Evolutionary conservation across 805 yeast species (phyloP).

Genomic region (Spathaspora gorwiae): DNA sequence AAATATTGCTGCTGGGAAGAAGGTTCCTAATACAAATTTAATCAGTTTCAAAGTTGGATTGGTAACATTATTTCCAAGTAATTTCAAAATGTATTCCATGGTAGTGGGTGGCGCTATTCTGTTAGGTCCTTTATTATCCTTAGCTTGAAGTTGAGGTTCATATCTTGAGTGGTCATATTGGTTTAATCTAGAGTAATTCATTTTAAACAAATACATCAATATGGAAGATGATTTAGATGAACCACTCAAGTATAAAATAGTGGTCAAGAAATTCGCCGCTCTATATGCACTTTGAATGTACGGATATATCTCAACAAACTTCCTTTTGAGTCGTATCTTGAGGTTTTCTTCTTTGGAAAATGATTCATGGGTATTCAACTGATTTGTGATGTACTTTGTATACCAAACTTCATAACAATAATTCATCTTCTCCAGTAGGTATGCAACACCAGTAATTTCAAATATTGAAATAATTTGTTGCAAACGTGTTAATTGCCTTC

Average conservation of each 20-base stretch:
- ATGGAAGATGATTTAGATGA: slow-evolving; percentile 58
- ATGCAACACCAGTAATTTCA: slow-evolving; percentile 63
- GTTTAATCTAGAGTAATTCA: slow-evolving; percentile 62
- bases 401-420: slow-evolving; percentile 56
- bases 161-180: slow-evolving; percentile 44
- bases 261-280: slow-evolving; percentile 49
- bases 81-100: slow-evolving; percentile 27
- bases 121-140: slow-evolving; percentile 12
- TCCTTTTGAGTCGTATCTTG: slow-evolving; percentile 25
- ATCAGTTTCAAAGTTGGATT: slow-evolving; percentile 28
- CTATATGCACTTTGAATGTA: slow-evolving; percentile 43
- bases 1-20: slow-evolving; percentile 80
- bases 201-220: slow-evolving; percentile 54
- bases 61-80: slow-evolving; percentile 18
- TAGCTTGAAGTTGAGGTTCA: slow-evolving; percentile 12
- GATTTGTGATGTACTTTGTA: slow-evolving; percentile 54
- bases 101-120: slow-evolving; percentile 40
- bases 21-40: slow-evolving; percentile 39
- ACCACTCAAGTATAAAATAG: slow-evolving; percentile 66
- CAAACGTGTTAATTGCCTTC: slow-evolving; percentile 45
- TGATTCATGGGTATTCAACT: slow-evolving; percentile 21
- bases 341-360: slow-evolving; percentile 19
- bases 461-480: slow-evolving; percentile 57
- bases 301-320: slow-evolving; percentile 63
- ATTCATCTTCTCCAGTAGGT: slow-evolving; percentile 64